Conservation (phyloP, 2,329 filamentous ascomycete genomes). For the Didymella keratinophila region DNA sequence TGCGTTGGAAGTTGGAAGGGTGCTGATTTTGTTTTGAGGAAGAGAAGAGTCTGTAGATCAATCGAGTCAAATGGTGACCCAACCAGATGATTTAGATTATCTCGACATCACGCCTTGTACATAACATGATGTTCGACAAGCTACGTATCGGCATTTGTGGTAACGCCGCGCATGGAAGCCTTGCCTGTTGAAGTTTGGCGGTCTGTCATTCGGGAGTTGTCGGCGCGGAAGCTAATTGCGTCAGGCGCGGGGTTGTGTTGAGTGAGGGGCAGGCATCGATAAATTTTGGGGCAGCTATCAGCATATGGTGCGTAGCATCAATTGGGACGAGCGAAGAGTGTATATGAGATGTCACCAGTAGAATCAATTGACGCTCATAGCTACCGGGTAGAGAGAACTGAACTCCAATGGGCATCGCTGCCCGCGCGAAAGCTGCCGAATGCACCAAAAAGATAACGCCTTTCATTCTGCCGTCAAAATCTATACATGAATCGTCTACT, state of each 20-base stretch:
- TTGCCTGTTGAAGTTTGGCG: slow-evolving; percentile 16
- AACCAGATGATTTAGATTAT: slow-evolving; percentile 6
- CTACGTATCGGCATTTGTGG: slow-evolving; percentile 14
- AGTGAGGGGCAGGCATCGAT: slow-evolving; percentile 28
- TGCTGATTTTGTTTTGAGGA: not conserved
- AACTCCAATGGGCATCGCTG: slow-evolving; percentile 13
- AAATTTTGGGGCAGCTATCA: slow-evolving; percentile 28
- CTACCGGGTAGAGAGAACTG: slow-evolving; percentile 26
- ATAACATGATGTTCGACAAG: not conserved
- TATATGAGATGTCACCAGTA: slow-evolving; percentile 18
- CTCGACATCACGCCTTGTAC: slow-evolving; percentile 27
- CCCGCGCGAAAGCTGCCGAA: slow-evolving; percentile 18
- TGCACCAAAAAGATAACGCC: slow-evolving; percentile 16
- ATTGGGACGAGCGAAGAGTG: not conserved
- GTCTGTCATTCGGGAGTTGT: slow-evolving; percentile 11
- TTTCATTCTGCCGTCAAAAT: slow-evolving; percentile 19
- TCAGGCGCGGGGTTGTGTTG: slow-evolving; percentile 35
- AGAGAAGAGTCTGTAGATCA: too few relatives aligned
- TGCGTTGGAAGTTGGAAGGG: not conserved
- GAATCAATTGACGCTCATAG: slow-evolving; percentile 30
- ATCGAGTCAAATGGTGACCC: not conserved
- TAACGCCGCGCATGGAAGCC: slow-evolving; percentile 9
- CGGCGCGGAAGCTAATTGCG: slow-evolving; percentile 32
- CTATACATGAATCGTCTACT: slow-evolving; percentile 45
- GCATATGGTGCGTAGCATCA: not conserved